Evolutionary conservation across 495 filamentous ascomycete species (phyloP).

Genomic region (Penicillium chermesinum): DNA sequence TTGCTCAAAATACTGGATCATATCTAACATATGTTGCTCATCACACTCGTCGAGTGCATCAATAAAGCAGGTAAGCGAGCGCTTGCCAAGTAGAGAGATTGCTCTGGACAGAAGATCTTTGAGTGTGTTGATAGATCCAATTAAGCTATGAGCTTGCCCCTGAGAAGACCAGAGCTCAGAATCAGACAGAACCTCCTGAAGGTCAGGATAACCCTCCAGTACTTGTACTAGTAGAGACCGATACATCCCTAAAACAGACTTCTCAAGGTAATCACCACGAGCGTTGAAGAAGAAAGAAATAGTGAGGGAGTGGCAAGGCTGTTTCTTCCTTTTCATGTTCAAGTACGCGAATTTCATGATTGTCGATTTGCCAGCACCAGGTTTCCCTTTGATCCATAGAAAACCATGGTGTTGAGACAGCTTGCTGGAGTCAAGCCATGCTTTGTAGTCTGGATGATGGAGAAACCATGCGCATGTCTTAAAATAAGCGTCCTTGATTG

Average conservation of each 20-base stretch:
- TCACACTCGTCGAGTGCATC: slow-evolving; percentile 42
- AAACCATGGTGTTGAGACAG: slow-evolving; percentile 43
- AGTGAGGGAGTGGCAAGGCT: slow-evolving; percentile 8
- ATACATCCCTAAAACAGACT: slow-evolving; percentile 50
- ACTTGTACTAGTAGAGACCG: slow-evolving; percentile 43
- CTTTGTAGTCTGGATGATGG: slow-evolving; percentile 28
- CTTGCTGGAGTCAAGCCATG: slow-evolving; percentile 40
- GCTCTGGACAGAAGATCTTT: slow-evolving; percentile 18
- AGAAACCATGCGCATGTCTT: slow-evolving; percentile 50
- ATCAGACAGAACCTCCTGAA: slow-evolving; percentile 23
- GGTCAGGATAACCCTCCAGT: slow-evolving; percentile 22
- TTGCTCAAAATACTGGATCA: slow-evolving; percentile 37
- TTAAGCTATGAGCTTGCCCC: slow-evolving; percentile 4
- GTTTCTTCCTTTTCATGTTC: slow-evolving; percentile 9
- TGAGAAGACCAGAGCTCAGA: slow-evolving; percentile 2
- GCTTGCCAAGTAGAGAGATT: slow-evolving; percentile 14
- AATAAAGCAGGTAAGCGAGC: slow-evolving; percentile 26
- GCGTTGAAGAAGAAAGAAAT: slow-evolving; percentile 52
- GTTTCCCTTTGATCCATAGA: slow-evolving; percentile 57
- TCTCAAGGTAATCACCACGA: slow-evolving; percentile 44
- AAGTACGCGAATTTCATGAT: slow-evolving; percentile 43
- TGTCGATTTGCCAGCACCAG: slow-evolving; percentile 52
- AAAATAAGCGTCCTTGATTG: slow-evolving; percentile 21
- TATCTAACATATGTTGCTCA: slow-evolving; percentile 28
- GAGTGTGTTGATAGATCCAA: slow-evolving; percentile 16